Evolutionary conservation across 148 eudicot genomes (phyloP).

Genomic region (Arbutus unedo): DNA sequence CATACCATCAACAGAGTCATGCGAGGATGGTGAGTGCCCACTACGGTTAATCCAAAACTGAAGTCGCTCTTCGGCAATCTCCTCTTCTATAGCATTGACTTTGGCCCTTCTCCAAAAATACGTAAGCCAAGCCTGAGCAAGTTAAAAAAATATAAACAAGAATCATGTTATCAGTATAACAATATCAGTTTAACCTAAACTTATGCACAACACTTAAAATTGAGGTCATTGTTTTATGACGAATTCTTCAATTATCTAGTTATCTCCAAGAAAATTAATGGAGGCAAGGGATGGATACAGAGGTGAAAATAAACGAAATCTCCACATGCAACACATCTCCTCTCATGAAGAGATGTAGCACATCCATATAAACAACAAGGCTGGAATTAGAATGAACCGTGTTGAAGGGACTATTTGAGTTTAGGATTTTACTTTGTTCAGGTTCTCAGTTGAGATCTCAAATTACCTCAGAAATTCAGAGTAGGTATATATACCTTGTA

Average conservation of each 20-base stretch:
- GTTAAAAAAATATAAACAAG: slow-evolving; percentile 13
- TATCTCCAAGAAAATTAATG: background rate
- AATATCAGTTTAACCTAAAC: background rate
- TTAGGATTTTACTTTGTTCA: background rate
- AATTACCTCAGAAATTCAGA: background rate
- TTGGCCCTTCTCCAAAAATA: slow-evolving; percentile 89
- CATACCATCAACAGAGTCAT: slow-evolving; percentile 85
- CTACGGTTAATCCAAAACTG: slow-evolving; percentile 81
- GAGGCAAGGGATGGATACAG: background rate
- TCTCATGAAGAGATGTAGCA: background rate
- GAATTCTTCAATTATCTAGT: background rate
- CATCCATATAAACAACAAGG: background rate
- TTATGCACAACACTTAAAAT: background rate
- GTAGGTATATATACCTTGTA: background rate
- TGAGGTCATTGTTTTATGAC: background rate
- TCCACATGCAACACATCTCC: background rate
- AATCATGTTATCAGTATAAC: background rate
- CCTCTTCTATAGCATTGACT: slow-evolving; percentile 67
- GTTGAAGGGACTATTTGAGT: background rate
- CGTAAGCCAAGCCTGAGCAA: slow-evolving; percentile 82
- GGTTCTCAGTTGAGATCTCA: background rate
- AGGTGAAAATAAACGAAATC: background rate
- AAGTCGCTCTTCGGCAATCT: slow-evolving; percentile 64
- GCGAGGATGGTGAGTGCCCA: slow-evolving; percentile 83
- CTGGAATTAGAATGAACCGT: too few relatives aligned